Evolutionary conservation across 441 rosid genomes (phyloP).

Genomic region (Aleurites moluccanus): DNA sequence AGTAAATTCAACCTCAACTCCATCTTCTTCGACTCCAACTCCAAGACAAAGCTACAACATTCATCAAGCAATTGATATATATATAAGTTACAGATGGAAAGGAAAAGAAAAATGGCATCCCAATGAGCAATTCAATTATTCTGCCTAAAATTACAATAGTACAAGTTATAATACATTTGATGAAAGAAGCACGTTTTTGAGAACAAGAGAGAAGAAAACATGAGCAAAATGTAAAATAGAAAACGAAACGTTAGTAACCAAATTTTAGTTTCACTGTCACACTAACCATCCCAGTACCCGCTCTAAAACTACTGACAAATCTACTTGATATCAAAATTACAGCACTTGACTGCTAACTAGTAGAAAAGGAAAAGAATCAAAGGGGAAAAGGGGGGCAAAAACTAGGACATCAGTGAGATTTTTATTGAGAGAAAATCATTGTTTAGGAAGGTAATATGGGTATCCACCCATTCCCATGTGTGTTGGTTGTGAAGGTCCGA

Average conservation of each 20-base stretch:
- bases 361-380: not conserved
- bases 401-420: not conserved
- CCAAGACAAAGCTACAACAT: too few relatives aligned
- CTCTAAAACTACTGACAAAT: not conserved
- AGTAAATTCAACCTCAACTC: too few relatives aligned
- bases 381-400: too few relatives aligned
- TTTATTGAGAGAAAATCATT: conserved; percentile 15
- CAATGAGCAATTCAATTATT: not conserved
- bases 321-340: not conserved
- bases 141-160: not conserved
- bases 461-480: conserved; percentile 52
- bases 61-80: too few relatives aligned
- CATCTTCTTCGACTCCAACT: too few relatives aligned
- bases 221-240: not conserved
- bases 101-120: not conserved
- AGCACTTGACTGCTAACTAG: not conserved
- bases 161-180: not conserved
- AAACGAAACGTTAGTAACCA: not conserved
- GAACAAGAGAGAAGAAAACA: not conserved
- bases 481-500: conserved; percentile 33
- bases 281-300: not conserved
- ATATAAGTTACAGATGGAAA: too few relatives aligned
- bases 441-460: conserved; percentile 44
- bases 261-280: conserved; percentile 12
- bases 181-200: not conserved